phyloP scores from a whole-genome alignment of 306 rosid genomes.

The Sophora flavescens region DNA sequence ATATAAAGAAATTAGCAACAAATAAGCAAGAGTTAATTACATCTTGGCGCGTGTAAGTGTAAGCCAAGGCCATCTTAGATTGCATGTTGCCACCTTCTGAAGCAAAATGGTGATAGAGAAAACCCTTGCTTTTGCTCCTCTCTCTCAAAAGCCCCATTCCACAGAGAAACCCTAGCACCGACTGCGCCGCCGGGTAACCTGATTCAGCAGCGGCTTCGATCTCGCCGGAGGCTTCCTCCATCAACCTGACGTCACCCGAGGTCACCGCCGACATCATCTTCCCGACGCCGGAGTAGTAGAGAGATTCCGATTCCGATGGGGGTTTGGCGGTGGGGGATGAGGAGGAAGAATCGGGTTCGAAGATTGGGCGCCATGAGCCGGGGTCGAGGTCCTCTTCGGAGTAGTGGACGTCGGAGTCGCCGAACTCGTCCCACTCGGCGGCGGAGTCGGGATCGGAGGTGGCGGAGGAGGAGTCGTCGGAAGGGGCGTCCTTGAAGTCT shows the following conservation, averaged over 20 bases:
- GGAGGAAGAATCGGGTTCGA: conserved; percentile 66
- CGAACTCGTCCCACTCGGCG: conserved; percentile 93
- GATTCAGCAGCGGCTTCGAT: conserved; percentile 60
- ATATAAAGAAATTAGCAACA: not conserved
- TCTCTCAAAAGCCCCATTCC: conserved; percentile 81
- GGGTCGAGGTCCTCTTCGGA: conserved; percentile 90
- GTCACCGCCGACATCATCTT: conserved; percentile 65
- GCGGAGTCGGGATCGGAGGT: conserved; percentile 66
- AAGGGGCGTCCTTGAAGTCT: conserved; percentile 65
- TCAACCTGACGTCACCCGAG: conserved; percentile 58
- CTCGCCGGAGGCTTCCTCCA: conserved; percentile 72
- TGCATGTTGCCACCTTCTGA: conserved; percentile 84
- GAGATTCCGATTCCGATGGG: conserved; percentile 41
- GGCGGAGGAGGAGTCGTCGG: conserved; percentile 57
- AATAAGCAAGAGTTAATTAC: conserved; percentile 50
- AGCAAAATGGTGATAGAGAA: conserved; percentile 81
- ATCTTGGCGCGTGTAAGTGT: conserved; percentile 85
- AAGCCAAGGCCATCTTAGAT: conserved; percentile 96
- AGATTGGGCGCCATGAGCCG: conserved; percentile 91
- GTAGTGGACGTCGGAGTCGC: conserved; percentile 67
- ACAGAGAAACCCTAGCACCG: conserved; percentile 79
- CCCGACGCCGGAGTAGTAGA: conserved; percentile 65
- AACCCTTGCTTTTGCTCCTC: conserved; percentile 71
- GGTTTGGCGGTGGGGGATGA: conserved; percentile 29
- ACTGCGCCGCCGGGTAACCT: conserved; percentile 74